Evolutionary conservation across 352 stramenopile species (phyloP), one percentile per base, ranked within the genome.

Genomic region (Phytophthora palmivora): DNA sequence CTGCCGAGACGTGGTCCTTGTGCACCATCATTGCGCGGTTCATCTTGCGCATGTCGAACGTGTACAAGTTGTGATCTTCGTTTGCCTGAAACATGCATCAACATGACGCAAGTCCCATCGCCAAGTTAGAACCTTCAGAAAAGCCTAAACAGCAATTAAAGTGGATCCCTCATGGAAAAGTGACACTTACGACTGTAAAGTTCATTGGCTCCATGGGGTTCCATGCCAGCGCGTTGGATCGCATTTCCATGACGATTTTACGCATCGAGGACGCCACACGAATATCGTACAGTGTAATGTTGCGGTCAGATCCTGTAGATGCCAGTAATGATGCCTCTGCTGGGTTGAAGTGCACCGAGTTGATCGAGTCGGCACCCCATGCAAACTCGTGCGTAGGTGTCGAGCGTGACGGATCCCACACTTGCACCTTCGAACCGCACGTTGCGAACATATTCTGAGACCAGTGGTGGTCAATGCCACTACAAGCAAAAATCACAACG

Each of bases 21-120:
- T 99, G 98, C 34, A 99, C 98, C 67, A 97, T 95, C 60, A 96
- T 72, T 34, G 92, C 92, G 42, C 87, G 73, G 34, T 94, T 70
- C 60, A 99, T 87, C 70, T 98, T 98, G 69, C 98, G 87, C 93
- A 99, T 99, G 82, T 99, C 98, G 75, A 99, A 99, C 26, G 95
- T 99, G 82, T 99, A 99, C 42, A 98, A 68, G 66, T 99, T 98
- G 82, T 98, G 94, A 81, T 99, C 98, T 84, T 99, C 98, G 79
- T 99, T 99, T 43, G 96, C 97, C 80, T 91, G 33, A 1, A 56
- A 67, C 16, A 15, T 51, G 15, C 37, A 62, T 37, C 18, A 42
- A 69, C 42, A 43, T 54, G 32, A 33, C 48, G 15, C 34, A 63
- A 61, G 26, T 34, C 5, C n/a, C 38, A 58, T 18, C 15, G 34